These are phyloP conservation scores for Actinomortierella wolfii DNA, from an alignment of 371 early-diverging fungal genomes.

Conservation along the genomic window DNA sequence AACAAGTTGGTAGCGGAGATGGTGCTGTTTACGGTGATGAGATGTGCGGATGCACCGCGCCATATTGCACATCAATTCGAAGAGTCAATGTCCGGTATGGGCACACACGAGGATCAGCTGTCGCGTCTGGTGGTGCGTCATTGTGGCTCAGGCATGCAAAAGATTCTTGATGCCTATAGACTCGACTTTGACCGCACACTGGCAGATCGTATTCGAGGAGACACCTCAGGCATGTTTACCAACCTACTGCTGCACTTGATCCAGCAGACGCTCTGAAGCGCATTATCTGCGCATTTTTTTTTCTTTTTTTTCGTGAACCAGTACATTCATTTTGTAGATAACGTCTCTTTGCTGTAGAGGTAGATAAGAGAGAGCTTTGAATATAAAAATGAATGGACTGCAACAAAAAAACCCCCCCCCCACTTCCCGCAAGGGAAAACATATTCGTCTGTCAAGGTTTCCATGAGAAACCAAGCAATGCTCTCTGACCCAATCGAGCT, in stretches of 20 bases:
- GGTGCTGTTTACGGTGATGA: constrained; percentile 34
- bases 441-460: too few species aligned
- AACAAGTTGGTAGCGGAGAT: constrained; percentile 23
- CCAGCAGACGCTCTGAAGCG: constrained; percentile 34
- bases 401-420: too few species aligned
- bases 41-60: constrained; percentile 27
- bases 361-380: too few species aligned
- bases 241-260: constrained; percentile 41
- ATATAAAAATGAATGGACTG: too few species aligned
- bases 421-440: too few species aligned
- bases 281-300: too few species aligned
- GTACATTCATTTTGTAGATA: too few species aligned
- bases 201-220: constrained; percentile 42
- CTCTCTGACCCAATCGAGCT: too few species aligned
- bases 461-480: too few species aligned
- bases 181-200: constrained; percentile 34
- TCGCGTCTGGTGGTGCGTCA: constrained; percentile 32
- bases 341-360: too few species aligned
- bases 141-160: constrained; percentile 41
- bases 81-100: constrained; percentile 36
- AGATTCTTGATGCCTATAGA: constrained; percentile 31
- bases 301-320: too few species aligned
- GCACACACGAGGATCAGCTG: constrained; percentile 42
- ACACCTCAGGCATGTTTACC: constrained; percentile 39
- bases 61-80: constrained; percentile 30